Base-by-base conservation (phyloP, 345 rosid genomes). In the Rhizophora mangle region DNA sequence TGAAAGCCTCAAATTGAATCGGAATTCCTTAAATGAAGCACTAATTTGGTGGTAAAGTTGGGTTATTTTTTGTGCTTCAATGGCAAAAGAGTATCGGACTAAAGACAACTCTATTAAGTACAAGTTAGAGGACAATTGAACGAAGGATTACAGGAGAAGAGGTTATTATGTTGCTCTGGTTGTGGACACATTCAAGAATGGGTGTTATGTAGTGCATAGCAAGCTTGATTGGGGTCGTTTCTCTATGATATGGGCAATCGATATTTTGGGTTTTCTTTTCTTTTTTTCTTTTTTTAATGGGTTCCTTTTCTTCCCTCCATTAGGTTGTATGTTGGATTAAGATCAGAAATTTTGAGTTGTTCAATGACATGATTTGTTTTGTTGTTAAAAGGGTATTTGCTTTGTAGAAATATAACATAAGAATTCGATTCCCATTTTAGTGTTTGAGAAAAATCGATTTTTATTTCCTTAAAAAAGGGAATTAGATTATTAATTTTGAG, bases 211-310 rank as follows among this genome's bases (percentile, higher is more conserved):
- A 5, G 86, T 91, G 72, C 97, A 88, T 68, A 79, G 82, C 52
- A 94, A 88, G 88, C 97, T 92, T 66, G 96, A 93, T 8, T 95
- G 96, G 96, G 97, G 94, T 6, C 97, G 92, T 77, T 95, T 92
- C 85, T 92, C 94, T 71, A 92, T 96, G 36, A 96, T 90, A n/a
- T 37, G 88, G 96, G 97, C 97, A 63, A 71, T 86, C 83, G 64
- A 96, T 94, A 85, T 6, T 81, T 60, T 22, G 32, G 30, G 13
- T 29, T 68, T 15, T 26, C 32, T 20, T 0, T 52, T n/a, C 24
- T 24, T 24, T 24, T 24, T 24, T 24, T 24, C 24, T 22, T 21
- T 36, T 26, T 24, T 20, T 20, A 24, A 6, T 19, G 37, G 16
- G 27, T 27, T 21, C 1, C 37, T 21, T 20, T 60, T 60, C 24